These are phyloP conservation scores for Penicillium silybi DNA, from an alignment of 495 filamentous ascomycete species.

Conservation along the genomic window DNA sequence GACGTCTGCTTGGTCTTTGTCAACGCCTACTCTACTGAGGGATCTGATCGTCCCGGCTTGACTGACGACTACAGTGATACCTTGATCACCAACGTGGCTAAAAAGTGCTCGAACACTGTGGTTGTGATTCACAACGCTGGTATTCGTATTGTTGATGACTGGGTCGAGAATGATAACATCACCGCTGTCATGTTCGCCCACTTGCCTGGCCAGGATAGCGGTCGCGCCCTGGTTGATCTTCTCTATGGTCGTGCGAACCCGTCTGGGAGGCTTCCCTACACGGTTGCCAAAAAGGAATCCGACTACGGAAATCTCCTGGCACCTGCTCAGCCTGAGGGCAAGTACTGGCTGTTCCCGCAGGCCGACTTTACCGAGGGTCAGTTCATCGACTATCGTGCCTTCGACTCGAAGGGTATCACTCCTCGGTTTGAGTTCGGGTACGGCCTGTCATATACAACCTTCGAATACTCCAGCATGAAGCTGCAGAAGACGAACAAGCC, in stretches of 20 bases:
- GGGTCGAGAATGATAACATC: not conserved
- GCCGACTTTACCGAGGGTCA: not conserved
- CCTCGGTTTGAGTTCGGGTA: slow-evolving; percentile 66
- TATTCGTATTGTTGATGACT: not conserved
- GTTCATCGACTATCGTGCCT: not conserved
- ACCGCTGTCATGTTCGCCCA: not conserved
- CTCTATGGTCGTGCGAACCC: not conserved
- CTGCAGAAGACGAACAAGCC: slow-evolving; percentile 1
- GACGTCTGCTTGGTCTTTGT: slow-evolving; percentile 60
- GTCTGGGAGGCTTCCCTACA: not conserved
- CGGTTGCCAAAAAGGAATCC: not conserved
- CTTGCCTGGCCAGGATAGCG: not conserved
- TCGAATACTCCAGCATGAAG: slow-evolving; percentile 42
- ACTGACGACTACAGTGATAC: slow-evolving; percentile 42
- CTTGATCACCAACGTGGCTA: slow-evolving; percentile 55
- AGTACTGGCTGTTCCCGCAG: not conserved
- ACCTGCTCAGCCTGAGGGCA: not conserved
- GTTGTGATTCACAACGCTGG: not conserved
- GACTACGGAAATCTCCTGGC: not conserved
- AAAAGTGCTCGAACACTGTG: slow-evolving; percentile 29
- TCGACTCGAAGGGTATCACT: slow-evolving; percentile 49
- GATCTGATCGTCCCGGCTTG: slow-evolving; percentile 25
- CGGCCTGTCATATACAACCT: slow-evolving; percentile 64
- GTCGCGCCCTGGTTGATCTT: not conserved
- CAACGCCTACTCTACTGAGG: slow-evolving; percentile 58